These are phyloP conservation scores for Exophiala viscosa DNA, from an alignment of 2,329 filamentous ascomycete genomes.

Conservation along the genomic window DNA sequence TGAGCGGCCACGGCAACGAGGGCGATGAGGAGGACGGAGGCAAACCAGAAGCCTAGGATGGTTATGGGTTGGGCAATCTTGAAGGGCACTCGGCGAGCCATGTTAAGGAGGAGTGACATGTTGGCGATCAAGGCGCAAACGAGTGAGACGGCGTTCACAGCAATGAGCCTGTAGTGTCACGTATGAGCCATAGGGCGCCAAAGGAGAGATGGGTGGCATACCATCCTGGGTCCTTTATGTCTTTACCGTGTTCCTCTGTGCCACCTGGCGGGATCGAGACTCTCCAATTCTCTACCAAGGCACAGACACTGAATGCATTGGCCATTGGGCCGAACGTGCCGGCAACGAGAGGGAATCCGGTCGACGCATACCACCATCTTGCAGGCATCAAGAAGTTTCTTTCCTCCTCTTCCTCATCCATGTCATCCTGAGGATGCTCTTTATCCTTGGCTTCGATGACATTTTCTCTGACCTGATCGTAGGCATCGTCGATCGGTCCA, in stretches of 20 bases:
- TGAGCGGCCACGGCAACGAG: constrained; percentile 46
- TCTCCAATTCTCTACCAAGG: constrained; percentile 56
- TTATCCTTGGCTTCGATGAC: constrained; percentile 36
- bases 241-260: constrained; percentile 43
- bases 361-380: constrained; percentile 60
- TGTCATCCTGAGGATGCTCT: constrained; percentile 5
- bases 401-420: constrained; percentile 25
- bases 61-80: constrained; percentile 57
- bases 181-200: neutral
- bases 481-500: constrained; percentile 46
- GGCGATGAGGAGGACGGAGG: constrained; percentile 52
- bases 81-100: constrained; percentile 55
- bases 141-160: constrained; percentile 55
- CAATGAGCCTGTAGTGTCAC: constrained; percentile 42
- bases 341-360: constrained; percentile 56
- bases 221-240: constrained; percentile 55
- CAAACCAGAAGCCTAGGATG: constrained; percentile 56
- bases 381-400: constrained; percentile 30
- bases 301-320: constrained; percentile 54
- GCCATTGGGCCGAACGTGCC: constrained; percentile 55
- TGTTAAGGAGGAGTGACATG: constrained; percentile 54
- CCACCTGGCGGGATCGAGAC: constrained; percentile 47
- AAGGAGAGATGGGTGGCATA: constrained; percentile 27
- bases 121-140: constrained; percentile 54
- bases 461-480: constrained; percentile 43